Evolutionary conservation across 2,329 filamentous ascomycete genomes (phyloP).

Genomic region (Aspergillus alliaceus): DNA sequence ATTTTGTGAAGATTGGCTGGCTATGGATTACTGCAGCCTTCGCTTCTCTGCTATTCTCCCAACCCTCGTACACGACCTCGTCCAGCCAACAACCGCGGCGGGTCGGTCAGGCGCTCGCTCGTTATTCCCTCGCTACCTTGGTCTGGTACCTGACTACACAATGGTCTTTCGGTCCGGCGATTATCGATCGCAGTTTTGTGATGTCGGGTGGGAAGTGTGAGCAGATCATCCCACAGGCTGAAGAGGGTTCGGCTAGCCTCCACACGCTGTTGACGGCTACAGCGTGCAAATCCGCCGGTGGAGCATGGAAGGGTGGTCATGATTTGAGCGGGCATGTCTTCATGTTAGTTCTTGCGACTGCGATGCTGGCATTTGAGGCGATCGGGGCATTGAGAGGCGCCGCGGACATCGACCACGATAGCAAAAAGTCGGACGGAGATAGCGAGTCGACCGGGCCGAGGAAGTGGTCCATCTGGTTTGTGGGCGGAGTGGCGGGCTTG

Average conservation of each 20-base stretch:
- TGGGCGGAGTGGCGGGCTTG: constrained; percentile 63
- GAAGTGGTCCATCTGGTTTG: constrained; percentile 54
- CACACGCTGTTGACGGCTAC: constrained; percentile 66
- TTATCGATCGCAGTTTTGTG: constrained; percentile 89
- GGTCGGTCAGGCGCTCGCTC: constrained; percentile 59
- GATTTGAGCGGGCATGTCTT: constrained; percentile 97
- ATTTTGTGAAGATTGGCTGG: constrained; percentile 97
- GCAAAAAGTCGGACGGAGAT: constrained; percentile 35
- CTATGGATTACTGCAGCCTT: constrained; percentile 82
- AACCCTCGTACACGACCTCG: constrained; percentile 57
- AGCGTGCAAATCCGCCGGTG: constrained; percentile 79
- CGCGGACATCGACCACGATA: constrained; percentile 47
- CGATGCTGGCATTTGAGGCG: constrained; percentile 79
- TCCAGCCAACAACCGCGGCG: constrained; percentile 45
- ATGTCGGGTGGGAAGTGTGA: constrained; percentile 85
- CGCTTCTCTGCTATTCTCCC: constrained; percentile 65
- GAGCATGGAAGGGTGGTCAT: constrained; percentile 87
- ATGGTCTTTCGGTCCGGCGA: constrained; percentile 90
- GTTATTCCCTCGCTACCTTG: constrained; percentile 71
- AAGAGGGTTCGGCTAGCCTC: constrained; percentile 17
- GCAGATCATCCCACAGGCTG: constrained; percentile 51
- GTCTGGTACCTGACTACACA: constrained; percentile 89
- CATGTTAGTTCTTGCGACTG: constrained; percentile 79
- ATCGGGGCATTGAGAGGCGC: constrained; percentile 54
- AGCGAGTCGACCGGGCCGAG: constrained; percentile 48